Evolutionary conservation across 371 early-diverging fungal genomes (phyloP).

Genomic region (Rhizopus arrhizus): DNA sequence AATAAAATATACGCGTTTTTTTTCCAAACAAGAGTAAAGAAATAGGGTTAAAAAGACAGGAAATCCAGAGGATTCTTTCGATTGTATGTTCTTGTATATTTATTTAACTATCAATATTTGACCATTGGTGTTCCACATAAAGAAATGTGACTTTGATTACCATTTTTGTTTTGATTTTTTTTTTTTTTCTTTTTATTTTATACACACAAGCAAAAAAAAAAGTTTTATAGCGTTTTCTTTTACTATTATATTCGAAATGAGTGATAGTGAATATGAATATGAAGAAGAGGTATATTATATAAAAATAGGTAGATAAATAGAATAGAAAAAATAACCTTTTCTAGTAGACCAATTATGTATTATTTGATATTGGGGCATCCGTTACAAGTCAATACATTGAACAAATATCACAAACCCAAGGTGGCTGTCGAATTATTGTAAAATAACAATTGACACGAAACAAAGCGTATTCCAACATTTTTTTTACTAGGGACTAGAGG

Average conservation of each 20-base stretch:
- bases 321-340: too few relatives aligned
- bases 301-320: neutral
- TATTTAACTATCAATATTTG: too few relatives aligned
- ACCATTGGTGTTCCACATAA: too few relatives aligned
- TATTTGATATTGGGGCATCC: constrained; percentile 22
- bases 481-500: constrained; percentile 24
- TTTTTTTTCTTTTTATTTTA: too few relatives aligned
- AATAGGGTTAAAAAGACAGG: too few relatives aligned
- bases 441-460: neutral
- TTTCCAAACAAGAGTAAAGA: too few relatives aligned
- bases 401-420: constrained; percentile 6
- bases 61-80: too few relatives aligned
- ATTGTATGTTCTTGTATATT: too few relatives aligned
- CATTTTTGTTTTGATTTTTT: too few relatives aligned
- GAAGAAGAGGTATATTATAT: constrained; percentile 22
- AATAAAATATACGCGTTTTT: too few relatives aligned
- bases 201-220: too few relatives aligned
- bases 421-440: constrained; percentile 25
- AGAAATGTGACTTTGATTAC: too few relatives aligned
- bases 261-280: constrained; percentile 21
- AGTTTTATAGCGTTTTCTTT: constrained; percentile 4
- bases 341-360: constrained; percentile 25
- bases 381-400: constrained; percentile 11
- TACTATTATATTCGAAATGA: constrained; percentile 5
- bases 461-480: neutral